Evolutionary conservation across 371 early-diverging fungal genomes (phyloP), one percentile per base, ranked within the genome.

Genomic region (Mortierella sp.): DNA sequence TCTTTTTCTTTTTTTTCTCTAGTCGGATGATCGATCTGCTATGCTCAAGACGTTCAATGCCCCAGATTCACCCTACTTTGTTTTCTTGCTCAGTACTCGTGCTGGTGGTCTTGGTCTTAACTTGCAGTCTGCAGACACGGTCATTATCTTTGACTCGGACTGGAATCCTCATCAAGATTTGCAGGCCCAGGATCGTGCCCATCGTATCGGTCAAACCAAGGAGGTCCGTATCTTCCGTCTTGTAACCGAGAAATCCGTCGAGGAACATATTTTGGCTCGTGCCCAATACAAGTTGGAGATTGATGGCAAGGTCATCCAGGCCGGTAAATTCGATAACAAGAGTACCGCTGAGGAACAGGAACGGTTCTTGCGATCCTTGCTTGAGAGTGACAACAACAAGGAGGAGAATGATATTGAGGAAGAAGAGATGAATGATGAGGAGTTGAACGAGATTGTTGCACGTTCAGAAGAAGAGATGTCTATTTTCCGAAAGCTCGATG

Each of bases 131-230:
- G 99, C 99, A 7, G 99, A 99, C 84, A 99, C 99, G 0, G 99
- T 99, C 28, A 93, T 99, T 61, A 96, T 99, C 71, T 99, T 97
- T 82, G 99, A 99, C 84, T 96, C 96, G n/a, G 99, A 99, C 82
- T 99, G 99, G 91, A 99, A 99, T 81, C 99, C 99, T 23, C 98
- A 98, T 76, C 96, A 96, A 72, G 99, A 99, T 87, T 86, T 99
- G 48, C 99, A 99, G 88, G 99, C 99, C 1, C 99, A 99, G 84
- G 99, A 99, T 84, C 95, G 99, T 81, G 99, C 99, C 0, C 99
- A 99, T 88, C 94, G 99, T 83, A 99, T 99, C 76, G 99, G 99
- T n/a, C 99, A 99, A 84, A 99, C 95, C 28, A 98, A 98, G 74
- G 99, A 99, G 84, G 99, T 99, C n/a, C 92, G 96, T 29, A 97